Evolutionary conservation across 345 rosid genomes (phyloP), one percentile per base, ranked within the genome.

Genomic region (Brassica juncea): DNA sequence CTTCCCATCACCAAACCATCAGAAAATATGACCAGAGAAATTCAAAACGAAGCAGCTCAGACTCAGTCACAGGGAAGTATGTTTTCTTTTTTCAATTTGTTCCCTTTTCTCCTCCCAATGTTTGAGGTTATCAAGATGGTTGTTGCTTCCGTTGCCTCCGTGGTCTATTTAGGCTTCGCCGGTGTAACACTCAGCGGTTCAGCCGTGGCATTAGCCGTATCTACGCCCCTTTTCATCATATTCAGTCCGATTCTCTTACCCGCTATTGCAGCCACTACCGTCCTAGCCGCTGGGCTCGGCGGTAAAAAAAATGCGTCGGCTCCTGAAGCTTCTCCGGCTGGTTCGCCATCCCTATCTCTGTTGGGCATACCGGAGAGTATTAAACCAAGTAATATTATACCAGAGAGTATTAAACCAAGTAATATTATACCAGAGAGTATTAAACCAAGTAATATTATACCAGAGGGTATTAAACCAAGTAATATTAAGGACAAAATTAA

Each of bases 101-200:
- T 77, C 25, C 23, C 81, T 39, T 72, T 78, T 34, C 19, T 79
- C 49, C 15, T 68, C 23, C 78, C 82, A 68, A 2, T 73, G 19
- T n/a, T 73, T 21, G 82, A 71, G 63, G 65, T 49, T 34, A 39
- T 79, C 54, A 68, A 79, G 82, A 8, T 79, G 39, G 37, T 79
- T 49, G 34, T 68, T 31, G 96, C 94, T 1, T 90, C 72, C 72
- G 84, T 93, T 0, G 93, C 86, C 0, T 92, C 94, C 2, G 92
- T 89, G 0, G 85, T 88, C 70, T 89, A 90, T 44, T 76, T 90
- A 28, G 70, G 89, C 49, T 90, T 92, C 64, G 88, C 92, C 3
- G 87, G 87, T 15, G 60, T 92, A 66, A 89, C 82, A 61, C 82
- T 94, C 0, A 86, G 84, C 1, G 93, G 85, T 42, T 84, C 96